Base-by-base conservation (phyloP, 2,329 filamentous ascomycete genomes). In the Drechmeria coniospora region DNA sequence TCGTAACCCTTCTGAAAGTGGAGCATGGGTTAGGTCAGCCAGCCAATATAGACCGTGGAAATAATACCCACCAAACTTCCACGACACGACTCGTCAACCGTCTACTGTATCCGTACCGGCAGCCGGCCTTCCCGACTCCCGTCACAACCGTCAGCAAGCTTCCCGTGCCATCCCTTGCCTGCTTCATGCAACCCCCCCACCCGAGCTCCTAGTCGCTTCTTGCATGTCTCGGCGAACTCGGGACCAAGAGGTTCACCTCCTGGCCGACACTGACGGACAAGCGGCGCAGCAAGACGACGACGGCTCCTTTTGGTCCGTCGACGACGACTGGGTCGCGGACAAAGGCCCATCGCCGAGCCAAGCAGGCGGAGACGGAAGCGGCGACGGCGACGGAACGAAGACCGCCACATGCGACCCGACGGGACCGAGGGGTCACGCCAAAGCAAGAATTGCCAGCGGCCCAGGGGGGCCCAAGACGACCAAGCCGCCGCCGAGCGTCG, bases 361-460 rank as follows among this genome's bases (percentile, higher is more conserved):
- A n/a, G n/a, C n/a, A n/a, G n/a, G n/a, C n/a, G n/a, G 9, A 21
- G 32, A 30, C 22, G 20, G 37, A 33, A 34, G 44, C 6, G 18
- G 27, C 32, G 36, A 31, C 28, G 34, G 28, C 36, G 38, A 36
- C 33, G 34, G 37, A 35, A 27, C 41, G 29, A 36, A 4, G 14
- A 15, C 18, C 16, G 13, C 37, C 44, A 45, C 42, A 49, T 50
- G 46, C 43, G 28, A 35, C 29, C 34, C 32, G 32, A 33, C 36
- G 14, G 28, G 28, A 17, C 34, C 15, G 23, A 21, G 32, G 26
- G 33, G 33, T 22, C 35, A 24, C 37, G 37, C 29, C 41, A 41
- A 33, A 37, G 27, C 33, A 38, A 44, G 31, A 30, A 35, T 36
- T 43, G 36, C 39, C 41, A 45, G 43, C 31, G 33, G 28, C 28